Evolutionary conservation across 257 asterid species (phyloP).

Genomic region (Plantago ovata): DNA sequence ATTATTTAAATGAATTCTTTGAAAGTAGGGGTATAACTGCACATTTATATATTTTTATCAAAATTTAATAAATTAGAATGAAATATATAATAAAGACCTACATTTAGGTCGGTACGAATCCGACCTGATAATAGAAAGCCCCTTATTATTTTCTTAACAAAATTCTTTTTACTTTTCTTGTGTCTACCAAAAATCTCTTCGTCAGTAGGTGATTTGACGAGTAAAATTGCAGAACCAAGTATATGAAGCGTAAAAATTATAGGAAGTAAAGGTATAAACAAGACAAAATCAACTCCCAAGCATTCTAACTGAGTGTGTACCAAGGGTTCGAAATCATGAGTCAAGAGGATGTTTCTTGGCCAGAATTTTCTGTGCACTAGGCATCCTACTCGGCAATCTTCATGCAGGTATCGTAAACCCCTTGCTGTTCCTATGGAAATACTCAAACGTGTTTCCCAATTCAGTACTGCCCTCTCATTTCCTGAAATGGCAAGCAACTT

Average conservation of each 20-base stretch:
- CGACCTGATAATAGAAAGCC: no score
- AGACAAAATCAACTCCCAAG: conserved; percentile 5
- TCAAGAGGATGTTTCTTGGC: conserved; percentile 79
- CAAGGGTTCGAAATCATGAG: conserved; percentile 92
- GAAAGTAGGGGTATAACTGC: no score
- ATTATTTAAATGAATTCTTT: no score
- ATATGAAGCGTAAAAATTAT: neutral
- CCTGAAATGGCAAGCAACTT: conserved; percentile 33
- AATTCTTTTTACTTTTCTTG: no score
- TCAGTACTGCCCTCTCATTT: conserved; percentile 36
- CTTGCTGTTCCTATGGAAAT: conserved; percentile 90
- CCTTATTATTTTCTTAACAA: no score
- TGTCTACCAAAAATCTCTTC: no score
- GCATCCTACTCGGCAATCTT: conserved; percentile 93
- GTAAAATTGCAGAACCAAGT: no score
- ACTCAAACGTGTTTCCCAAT: conserved; percentile 67
- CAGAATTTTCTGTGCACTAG: conserved; percentile 70
- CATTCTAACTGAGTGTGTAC: conserved; percentile 28
- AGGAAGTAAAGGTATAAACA: neutral
- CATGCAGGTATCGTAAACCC: conserved; percentile 90
- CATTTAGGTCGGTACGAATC: no score
- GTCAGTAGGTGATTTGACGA: no score
- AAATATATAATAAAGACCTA: no score
- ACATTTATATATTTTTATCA: no score
- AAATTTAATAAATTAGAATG: no score